These are phyloP conservation scores for Microascus cirrosus DNA, from an alignment of 2,329 filamentous ascomycete species.

Conservation along the genomic window DNA sequence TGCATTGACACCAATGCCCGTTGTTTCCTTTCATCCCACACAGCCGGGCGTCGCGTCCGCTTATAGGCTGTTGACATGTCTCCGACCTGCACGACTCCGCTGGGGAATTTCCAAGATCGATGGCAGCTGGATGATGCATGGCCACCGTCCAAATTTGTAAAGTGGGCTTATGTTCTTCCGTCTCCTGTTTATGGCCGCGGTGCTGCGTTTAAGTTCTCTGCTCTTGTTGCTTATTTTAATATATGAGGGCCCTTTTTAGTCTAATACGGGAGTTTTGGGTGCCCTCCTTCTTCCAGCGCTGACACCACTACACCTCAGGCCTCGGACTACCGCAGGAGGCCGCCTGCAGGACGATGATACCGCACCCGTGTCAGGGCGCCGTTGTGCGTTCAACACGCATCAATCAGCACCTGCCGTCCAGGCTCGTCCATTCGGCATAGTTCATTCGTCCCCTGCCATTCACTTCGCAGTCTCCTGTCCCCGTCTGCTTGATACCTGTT, in stretches of 20 bases:
- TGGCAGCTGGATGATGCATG: too few species aligned
- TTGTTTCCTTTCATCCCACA: background rate
- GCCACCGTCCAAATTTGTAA: too few species aligned
- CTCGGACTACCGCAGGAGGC: background rate
- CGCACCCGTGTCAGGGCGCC: background rate
- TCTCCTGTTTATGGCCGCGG: too few species aligned
- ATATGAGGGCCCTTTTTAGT: too few species aligned
- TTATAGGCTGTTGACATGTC: constrained; percentile 1
- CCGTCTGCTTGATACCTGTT: background rate
- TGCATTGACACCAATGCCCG: background rate
- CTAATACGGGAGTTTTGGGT: too few species aligned
- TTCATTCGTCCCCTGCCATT: background rate
- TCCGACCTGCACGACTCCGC: background rate
- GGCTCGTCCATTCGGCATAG: background rate
- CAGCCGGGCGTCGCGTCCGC: background rate
- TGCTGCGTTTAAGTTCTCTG: too few species aligned
- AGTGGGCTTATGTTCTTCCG: too few species aligned
- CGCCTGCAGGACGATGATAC: background rate
- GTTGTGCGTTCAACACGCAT: background rate
- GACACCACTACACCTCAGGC: too few species aligned
- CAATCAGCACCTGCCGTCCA: background rate
- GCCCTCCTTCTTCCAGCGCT: too few species aligned
- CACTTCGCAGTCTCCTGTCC: background rate
- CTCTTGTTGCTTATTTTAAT: too few species aligned
- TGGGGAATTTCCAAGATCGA: background rate